phyloP scores from a whole-genome alignment of 306 rosid genomes.

The Parietaria judaica region DNA sequence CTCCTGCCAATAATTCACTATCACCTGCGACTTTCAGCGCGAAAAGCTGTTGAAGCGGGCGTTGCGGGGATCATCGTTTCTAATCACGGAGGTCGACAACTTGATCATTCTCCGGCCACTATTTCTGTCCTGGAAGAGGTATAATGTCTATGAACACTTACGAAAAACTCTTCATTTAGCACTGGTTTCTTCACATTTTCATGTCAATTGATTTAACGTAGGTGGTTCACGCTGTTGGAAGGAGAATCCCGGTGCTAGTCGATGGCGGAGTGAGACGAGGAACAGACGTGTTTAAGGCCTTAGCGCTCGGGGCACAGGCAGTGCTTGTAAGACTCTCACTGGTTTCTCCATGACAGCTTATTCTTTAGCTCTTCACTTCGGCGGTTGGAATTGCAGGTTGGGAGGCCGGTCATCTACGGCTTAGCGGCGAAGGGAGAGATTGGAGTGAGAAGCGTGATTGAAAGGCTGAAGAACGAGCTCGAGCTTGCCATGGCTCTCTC shows the following conservation, averaged over 20 bases:
- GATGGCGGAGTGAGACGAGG: slow-evolving; percentile 64
- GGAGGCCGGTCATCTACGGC: slow-evolving; percentile 45
- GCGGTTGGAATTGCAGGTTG: slow-evolving; percentile 28
- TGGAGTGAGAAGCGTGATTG: slow-evolving; percentile 41
- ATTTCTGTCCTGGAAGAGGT: slow-evolving; percentile 41
- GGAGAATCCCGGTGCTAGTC: slow-evolving; percentile 43
- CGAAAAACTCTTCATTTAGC: neutral
- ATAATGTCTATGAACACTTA: neutral
- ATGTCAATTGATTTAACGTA: slow-evolving; percentile 5
- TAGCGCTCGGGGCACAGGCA: slow-evolving; percentile 65
- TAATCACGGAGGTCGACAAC: slow-evolving; percentile 43
- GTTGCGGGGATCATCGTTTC: slow-evolving; percentile 35
- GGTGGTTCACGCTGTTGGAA: slow-evolving; percentile 46
- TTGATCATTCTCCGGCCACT: slow-evolving; percentile 29
- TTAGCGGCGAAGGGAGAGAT: slow-evolving; percentile 46
- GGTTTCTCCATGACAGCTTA: neutral
- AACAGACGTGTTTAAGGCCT: slow-evolving; percentile 57
- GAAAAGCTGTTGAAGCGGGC: slow-evolving; percentile 31
- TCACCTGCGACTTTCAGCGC: slow-evolving; percentile 19
- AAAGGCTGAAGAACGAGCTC: slow-evolving; percentile 48
- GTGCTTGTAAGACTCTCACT: slow-evolving; percentile 23
- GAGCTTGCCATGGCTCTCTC: slow-evolving; percentile 50
- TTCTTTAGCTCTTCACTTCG: neutral
- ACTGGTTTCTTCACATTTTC: neutral
- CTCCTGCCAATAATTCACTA: neutral